Conservation (phyloP, 2,329 filamentous ascomycete species). For the Beauveria sp. region DNA sequence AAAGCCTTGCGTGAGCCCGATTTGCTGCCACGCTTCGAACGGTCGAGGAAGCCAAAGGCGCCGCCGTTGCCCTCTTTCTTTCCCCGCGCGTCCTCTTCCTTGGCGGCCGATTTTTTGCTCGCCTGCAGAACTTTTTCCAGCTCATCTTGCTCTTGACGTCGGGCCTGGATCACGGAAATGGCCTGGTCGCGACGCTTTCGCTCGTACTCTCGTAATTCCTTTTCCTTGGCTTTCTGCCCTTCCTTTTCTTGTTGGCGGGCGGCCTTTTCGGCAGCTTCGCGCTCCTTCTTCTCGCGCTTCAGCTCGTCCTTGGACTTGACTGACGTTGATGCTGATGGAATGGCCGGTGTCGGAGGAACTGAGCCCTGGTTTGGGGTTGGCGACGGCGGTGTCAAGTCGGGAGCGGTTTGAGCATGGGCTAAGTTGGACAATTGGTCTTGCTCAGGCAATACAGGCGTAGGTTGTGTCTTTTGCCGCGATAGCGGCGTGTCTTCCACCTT, state of each 20-base stretch:
- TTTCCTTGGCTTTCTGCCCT: conserved; percentile 33
- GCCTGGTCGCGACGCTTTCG: conserved; percentile 43
- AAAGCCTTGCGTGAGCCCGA: conserved; percentile 73
- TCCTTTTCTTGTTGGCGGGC: conserved; percentile 46
- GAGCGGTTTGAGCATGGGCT: conserved; percentile 60
- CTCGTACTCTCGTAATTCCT: conserved; percentile 30
- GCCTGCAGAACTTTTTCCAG: conserved; percentile 56
- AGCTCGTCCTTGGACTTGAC: conserved; percentile 51
- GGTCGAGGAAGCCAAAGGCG: conserved; percentile 46
- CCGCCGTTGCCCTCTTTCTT: conserved; percentile 33
- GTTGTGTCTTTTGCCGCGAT: conserved; percentile 44
- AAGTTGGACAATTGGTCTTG: conserved; percentile 50
- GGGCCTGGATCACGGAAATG: conserved; percentile 42
- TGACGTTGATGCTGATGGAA: conserved; percentile 12
- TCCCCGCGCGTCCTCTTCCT: conserved; percentile 38
- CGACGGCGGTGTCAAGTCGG: conserved; percentile 23
- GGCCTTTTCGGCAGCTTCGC: conserved; percentile 48
- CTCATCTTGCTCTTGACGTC: conserved; percentile 53
- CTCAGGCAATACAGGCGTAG: conserved; percentile 37
- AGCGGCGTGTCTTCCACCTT: conserved; percentile 37
- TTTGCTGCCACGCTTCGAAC: conserved; percentile 66
- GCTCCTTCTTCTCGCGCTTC: conserved; percentile 63
- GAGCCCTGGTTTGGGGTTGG: conserved; percentile 15
- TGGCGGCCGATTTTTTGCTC: conserved; percentile 55
- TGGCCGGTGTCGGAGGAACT: conserved; percentile 11